phyloP scores from a whole-genome alignment of 1,139 yeast genomes.

The Saccharomycopsis crataegensis region DNA sequence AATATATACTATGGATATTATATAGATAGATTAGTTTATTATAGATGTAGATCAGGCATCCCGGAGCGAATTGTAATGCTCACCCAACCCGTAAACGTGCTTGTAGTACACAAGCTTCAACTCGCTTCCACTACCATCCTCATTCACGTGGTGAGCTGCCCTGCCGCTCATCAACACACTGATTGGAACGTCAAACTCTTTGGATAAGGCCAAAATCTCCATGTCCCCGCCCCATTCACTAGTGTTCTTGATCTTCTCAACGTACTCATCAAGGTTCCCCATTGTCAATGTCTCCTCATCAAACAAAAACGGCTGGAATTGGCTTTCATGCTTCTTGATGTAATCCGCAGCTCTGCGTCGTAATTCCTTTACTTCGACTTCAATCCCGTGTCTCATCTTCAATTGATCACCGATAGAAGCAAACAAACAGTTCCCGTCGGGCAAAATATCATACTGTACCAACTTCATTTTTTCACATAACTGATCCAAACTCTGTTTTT shows the following conservation, averaged over 20 bases:
- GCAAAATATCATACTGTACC: conserved; percentile 57
- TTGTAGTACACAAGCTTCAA: conserved; percentile 74
- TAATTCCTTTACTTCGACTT: conserved; percentile 42
- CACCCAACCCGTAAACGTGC: conserved; percentile 85
- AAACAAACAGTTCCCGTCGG: conserved; percentile 94
- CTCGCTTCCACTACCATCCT: conserved; percentile 37
- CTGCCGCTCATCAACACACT: conserved; percentile 72
- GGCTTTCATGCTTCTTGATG: conserved; percentile 56
- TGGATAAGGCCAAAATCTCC: conserved; percentile 76
- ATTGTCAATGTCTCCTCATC: conserved; percentile 64
- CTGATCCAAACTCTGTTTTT: conserved; percentile 53
- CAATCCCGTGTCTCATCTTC: conserved; percentile 38
- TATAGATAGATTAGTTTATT: too few relatives aligned
- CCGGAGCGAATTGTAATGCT: conserved; percentile 83
- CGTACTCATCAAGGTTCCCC: conserved; percentile 62
- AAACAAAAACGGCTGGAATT: conserved; percentile 73
- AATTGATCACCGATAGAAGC: conserved; percentile 81
- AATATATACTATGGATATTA: too few relatives aligned
- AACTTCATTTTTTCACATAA: conserved; percentile 44
- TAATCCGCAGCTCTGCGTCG: conserved; percentile 60
- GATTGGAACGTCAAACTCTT: conserved; percentile 63
- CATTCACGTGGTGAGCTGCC: conserved; percentile 53
- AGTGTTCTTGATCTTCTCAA: conserved; percentile 58
- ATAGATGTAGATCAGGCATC: conserved; percentile 28
- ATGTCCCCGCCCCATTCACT: conserved; percentile 96